Percentiles rank a stretch among this genome's conserved stretches.
These are phyloP conservation scores for Malus hybrid DNA, from an alignment of 331 rosid genomes.

Conservation along the genomic window DNA sequence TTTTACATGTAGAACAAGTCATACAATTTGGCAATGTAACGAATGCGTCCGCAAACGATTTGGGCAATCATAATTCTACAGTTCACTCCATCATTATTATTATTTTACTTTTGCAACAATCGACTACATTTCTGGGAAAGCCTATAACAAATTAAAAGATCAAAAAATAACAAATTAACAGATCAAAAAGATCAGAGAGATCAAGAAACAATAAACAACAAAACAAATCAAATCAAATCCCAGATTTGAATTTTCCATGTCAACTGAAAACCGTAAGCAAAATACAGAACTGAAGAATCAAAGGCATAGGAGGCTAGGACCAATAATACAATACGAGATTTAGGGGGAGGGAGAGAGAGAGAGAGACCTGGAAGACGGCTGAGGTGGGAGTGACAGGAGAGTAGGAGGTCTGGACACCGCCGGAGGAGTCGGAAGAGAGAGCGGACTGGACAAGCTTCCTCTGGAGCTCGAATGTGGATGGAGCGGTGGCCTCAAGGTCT, in stretches of 20 bases:
- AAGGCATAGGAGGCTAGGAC: background rate
- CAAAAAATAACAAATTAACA: background rate
- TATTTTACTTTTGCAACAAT: background rate
- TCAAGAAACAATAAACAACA: background rate
- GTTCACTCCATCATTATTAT: no score
- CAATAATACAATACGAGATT: background rate
- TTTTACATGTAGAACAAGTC: background rate
- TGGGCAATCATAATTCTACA: no score
- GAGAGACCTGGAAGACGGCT: slow-evolving; percentile 66
- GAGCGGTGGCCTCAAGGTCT: slow-evolving; percentile 67
- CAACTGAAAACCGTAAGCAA: background rate
- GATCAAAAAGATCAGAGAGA: background rate
- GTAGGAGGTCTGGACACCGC: slow-evolving; percentile 74
- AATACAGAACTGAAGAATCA: background rate
- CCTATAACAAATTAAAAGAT: background rate
- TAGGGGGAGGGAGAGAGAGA: background rate
- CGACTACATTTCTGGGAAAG: background rate
- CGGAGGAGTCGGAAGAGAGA: slow-evolving; percentile 62
- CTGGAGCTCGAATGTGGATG: slow-evolving; percentile 59
- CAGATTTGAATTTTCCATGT: background rate
- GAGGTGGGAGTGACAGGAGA: slow-evolving; percentile 55
- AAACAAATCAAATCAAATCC: background rate
- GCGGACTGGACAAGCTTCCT: slow-evolving; percentile 64
- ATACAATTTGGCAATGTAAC: background rate
- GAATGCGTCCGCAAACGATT: no score